Conservation (phyloP, 352 stramenopile species). For the Pythium insidiosum region DNA sequence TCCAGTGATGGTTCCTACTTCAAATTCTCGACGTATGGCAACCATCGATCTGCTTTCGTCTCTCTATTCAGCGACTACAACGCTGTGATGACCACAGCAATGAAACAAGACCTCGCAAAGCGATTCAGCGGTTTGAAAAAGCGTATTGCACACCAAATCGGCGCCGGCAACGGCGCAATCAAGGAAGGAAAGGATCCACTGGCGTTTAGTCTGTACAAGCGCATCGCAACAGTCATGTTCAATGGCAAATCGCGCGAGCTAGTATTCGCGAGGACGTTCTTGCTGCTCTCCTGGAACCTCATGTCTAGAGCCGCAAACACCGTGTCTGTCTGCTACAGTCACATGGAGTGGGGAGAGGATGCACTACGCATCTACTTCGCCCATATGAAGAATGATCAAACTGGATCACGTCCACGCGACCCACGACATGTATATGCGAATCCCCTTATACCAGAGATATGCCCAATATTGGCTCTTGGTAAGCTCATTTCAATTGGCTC, state of each 20-base stretch:
- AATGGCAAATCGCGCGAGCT: too few relatives aligned
- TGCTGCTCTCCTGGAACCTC: not conserved
- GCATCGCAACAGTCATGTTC: not conserved
- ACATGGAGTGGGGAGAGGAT: conserved; percentile 18
- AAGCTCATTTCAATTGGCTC: too few relatives aligned
- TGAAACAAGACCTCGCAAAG: too few relatives aligned
- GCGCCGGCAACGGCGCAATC: not conserved
- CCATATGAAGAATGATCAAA: conserved; percentile 21
- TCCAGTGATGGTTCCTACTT: too few relatives aligned
- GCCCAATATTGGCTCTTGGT: conserved; percentile 15
- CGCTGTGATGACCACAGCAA: too few relatives aligned
- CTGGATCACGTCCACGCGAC: conserved; percentile 8
- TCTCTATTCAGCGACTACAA: too few relatives aligned
- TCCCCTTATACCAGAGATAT: conserved; percentile 13
- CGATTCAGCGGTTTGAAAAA: too few relatives aligned
- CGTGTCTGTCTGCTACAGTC: conserved; percentile 6
- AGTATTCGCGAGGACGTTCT: not conserved
- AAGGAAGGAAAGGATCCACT: not conserved
- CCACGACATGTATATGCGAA: conserved; percentile 20
- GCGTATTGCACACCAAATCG: too few relatives aligned
- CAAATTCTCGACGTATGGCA: too few relatives aligned
- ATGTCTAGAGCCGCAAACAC: not conserved
- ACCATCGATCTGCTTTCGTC: too few relatives aligned
- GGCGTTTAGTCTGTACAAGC: not conserved
- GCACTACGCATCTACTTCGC: conserved; percentile 21